These are phyloP conservation scores for Cenchrus fungigraminus DNA, from an alignment of 176 grass and related monocot genomes.

Conservation along the genomic window DNA sequence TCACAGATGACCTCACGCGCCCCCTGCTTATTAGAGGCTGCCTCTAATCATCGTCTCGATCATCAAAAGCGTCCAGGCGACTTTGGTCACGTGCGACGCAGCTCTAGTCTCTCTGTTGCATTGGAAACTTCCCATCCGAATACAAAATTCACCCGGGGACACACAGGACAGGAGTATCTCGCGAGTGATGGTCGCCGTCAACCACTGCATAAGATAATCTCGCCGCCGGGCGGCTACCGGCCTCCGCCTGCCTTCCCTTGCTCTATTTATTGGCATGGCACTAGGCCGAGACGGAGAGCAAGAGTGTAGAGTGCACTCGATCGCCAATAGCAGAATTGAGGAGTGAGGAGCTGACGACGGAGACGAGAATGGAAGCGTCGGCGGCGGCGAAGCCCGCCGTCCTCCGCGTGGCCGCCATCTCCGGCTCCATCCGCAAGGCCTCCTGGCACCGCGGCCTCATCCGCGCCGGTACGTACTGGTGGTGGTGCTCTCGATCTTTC, in stretches of 20 bases:
- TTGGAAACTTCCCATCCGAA: background rate
- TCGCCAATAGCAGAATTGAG: too few relatives aligned
- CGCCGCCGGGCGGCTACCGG: background rate
- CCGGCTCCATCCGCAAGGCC: conserved; percentile 62
- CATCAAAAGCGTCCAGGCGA: too few relatives aligned
- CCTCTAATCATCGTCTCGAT: too few relatives aligned
- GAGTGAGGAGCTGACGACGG: background rate
- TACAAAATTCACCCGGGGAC: background rate
- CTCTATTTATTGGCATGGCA: background rate
- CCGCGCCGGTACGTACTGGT: conserved; percentile 6
- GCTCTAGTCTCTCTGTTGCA: too few relatives aligned
- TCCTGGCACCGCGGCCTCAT: conserved; percentile 69
- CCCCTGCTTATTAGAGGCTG: too few relatives aligned
- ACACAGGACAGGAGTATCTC: background rate
- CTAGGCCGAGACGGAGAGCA: background rate
- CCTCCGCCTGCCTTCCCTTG: too few relatives aligned
- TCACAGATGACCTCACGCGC: background rate
- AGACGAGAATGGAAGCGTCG: background rate
- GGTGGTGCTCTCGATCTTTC: too few relatives aligned
- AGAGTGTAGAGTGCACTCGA: background rate
- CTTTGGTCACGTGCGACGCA: too few relatives aligned
- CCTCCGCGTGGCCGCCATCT: conserved; percentile 52
- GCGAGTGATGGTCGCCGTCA: background rate
- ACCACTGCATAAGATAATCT: background rate
- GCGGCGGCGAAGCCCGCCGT: background rate